A percentile compares a stretch with the other conserved stretches of the same genome.
phyloP scores from a whole-genome alignment of 257 asterid genomes.

The Eucommia ulmoides region DNA sequence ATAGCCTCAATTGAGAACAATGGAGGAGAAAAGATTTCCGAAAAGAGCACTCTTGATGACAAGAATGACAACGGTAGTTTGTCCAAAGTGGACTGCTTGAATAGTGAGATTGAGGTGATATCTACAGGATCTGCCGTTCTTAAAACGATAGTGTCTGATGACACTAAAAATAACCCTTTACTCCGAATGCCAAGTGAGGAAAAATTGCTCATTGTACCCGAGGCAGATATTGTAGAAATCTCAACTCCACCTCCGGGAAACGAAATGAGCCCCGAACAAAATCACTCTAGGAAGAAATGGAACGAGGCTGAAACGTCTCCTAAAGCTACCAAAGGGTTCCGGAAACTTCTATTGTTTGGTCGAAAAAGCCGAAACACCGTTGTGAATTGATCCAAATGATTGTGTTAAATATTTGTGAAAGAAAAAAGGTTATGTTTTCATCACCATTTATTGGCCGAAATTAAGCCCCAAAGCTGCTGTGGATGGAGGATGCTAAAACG shows the following conservation, averaged over 20 bases:
- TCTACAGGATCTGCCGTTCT: slow-evolving; percentile 3
- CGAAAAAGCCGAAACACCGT: slow-evolving; percentile 29
- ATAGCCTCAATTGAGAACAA: slow-evolving; percentile 31
- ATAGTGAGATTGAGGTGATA: slow-evolving; percentile 3
- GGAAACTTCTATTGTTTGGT: slow-evolving; percentile 63
- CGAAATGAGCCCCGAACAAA: slow-evolving; percentile 26
- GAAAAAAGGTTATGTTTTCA: too few relatives aligned
- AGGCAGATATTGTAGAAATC: slow-evolving; percentile 19
- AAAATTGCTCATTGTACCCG: slow-evolving; percentile 11
- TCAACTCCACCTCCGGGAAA: slow-evolving; percentile 37
- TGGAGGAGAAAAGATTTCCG: slow-evolving; percentile 12
- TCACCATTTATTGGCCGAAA: too few relatives aligned
- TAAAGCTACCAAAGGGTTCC: slow-evolving; percentile 52
- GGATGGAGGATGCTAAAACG: too few relatives aligned
- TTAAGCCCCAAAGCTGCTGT: too few relatives aligned
- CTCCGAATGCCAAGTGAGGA: too few relatives aligned
- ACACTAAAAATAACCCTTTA: neutral
- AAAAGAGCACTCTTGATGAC: slow-evolving; percentile 13
- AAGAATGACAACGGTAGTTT: slow-evolving; percentile 11
- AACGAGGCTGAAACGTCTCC: slow-evolving; percentile 42
- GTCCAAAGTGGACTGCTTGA: slow-evolving; percentile 9
- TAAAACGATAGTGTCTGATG: slow-evolving; percentile 5
- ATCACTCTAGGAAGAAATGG: slow-evolving; percentile 58
- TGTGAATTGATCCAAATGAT: neutral
- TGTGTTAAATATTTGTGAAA: too few relatives aligned